These are phyloP conservation scores for Termitomyces sp. DNA, from an alignment of 768 basidiomycete genomes.

Conservation along the genomic window DNA sequence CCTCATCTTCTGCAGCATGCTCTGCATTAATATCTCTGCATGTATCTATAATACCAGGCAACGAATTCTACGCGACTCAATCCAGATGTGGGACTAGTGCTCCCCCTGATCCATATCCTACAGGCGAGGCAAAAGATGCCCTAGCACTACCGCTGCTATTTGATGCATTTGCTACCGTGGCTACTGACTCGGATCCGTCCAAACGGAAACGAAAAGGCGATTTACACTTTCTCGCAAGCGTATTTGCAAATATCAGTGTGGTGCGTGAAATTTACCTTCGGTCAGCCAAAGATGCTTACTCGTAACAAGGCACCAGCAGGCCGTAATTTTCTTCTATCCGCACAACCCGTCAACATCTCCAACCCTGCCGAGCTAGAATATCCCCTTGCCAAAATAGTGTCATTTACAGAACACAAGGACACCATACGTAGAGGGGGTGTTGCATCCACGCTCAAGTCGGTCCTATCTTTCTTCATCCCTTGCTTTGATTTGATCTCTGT, in stretches of 20 bases:
- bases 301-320: slow-evolving; percentile 62
- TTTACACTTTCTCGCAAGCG: slow-evolving; percentile 88
- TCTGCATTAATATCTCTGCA: slow-evolving; percentile 59
- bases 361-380: slow-evolving; percentile 58
- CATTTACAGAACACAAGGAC: slow-evolving; percentile 89
- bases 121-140: slow-evolving; percentile 47
- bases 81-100: slow-evolving; percentile 80
- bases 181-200: slow-evolving; percentile 43
- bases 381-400: slow-evolving; percentile 75
- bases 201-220: slow-evolving; percentile 65
- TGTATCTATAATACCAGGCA: slow-evolving; percentile 55
- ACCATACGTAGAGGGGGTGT: slow-evolving; percentile 86
- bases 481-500: background rate
- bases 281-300: background rate
- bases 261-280: slow-evolving; percentile 35
- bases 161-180: slow-evolving; percentile 75
- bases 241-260: slow-evolving; percentile 87
- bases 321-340: slow-evolving; percentile 75
- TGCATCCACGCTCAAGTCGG: slow-evolving; percentile 82
- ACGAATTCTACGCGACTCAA: slow-evolving; percentile 64
- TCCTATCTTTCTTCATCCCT: slow-evolving; percentile 4
- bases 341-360: slow-evolving; percentile 49
- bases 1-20: slow-evolving; percentile 68
- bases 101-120: slow-evolving; percentile 69
- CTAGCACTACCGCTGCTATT: slow-evolving; percentile 78